Evolutionary conservation across 2,329 filamentous ascomycete genomes (phyloP).

Genomic region (Endoconidiophora laricicola): DNA sequence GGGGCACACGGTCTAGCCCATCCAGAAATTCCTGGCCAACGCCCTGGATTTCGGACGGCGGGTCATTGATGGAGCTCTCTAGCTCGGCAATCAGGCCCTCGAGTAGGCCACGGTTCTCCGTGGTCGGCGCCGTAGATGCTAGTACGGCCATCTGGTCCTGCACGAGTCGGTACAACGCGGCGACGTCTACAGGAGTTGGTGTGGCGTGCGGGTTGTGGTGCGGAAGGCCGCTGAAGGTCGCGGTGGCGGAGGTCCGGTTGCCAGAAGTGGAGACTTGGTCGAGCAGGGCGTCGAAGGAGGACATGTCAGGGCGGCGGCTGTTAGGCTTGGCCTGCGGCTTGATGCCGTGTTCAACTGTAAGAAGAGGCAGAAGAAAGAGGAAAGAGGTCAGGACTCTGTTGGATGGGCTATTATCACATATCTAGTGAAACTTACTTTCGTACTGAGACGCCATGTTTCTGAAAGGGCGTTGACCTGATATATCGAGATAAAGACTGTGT

Average conservation of each 20-base stretch:
- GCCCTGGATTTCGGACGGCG: conserved; percentile 34
- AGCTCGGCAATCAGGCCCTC: conserved; percentile 30
- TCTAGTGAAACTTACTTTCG: conserved; percentile 26
- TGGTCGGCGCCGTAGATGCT: conserved; percentile 30
- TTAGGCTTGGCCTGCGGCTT: conserved; percentile 16
- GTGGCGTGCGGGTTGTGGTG: conserved; percentile 39
- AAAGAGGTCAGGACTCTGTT: conserved; percentile 1
- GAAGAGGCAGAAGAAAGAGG: neutral
- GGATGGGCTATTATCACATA: conserved; percentile 10
- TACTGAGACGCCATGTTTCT: conserved; percentile 38
- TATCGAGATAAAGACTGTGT: no score
- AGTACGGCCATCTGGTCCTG: conserved; percentile 41
- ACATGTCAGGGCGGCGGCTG: conserved; percentile 44
- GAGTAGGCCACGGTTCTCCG: conserved; percentile 34
- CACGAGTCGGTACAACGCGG: conserved; percentile 40
- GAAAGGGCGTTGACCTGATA: neutral
- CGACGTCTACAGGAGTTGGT: conserved; percentile 42
- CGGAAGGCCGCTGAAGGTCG: conserved; percentile 14
- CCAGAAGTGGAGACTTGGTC: conserved; percentile 28
- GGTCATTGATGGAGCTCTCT: conserved; percentile 33
- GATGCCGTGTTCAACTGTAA: conserved; percentile 39
- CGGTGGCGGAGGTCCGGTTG: conserved; percentile 20
- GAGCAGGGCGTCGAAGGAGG: conserved; percentile 42
- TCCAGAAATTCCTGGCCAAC: conserved; percentile 44
- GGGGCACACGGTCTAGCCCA: conserved; percentile 38